phyloP scores from a whole-genome alignment of 1,139 yeast species.

The Yamadazyma sp. region DNA sequence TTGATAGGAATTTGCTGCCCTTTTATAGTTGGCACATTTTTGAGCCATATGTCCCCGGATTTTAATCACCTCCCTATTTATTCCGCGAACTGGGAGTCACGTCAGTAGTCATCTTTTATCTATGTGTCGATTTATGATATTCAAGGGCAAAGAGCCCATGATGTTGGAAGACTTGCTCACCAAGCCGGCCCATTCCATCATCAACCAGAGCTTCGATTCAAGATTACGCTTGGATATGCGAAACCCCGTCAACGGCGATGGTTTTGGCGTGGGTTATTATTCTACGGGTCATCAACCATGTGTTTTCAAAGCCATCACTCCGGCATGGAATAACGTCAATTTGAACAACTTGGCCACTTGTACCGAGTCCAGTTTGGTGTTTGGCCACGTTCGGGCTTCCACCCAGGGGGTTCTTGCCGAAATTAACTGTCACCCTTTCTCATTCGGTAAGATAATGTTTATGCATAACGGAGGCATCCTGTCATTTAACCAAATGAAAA shows the following conservation, averaged over 20 bases:
- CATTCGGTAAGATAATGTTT: constrained; percentile 82
- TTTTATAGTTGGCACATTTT: constrained; percentile 1
- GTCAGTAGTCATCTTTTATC: background rate
- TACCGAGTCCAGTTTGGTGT: constrained; percentile 79
- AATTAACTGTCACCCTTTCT: constrained; percentile 94
- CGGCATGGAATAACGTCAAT: constrained; percentile 96
- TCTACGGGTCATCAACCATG: constrained; percentile 42
- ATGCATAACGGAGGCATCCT: constrained; percentile 97
- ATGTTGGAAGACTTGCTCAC: constrained; percentile 83
- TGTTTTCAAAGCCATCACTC: constrained; percentile 89
- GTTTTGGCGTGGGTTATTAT: constrained; percentile 96
- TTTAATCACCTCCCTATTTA: constrained; percentile 4
- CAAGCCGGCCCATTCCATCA: constrained; percentile 94
- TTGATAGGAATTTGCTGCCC: background rate
- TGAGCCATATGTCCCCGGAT: constrained; percentile 7
- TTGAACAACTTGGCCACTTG: constrained; percentile 82
- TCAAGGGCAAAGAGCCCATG: constrained; percentile 68
- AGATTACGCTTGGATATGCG: constrained; percentile 81
- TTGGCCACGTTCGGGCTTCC: constrained; percentile 95
- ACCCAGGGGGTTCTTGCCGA: constrained; percentile 93
- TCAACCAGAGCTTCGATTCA: constrained; percentile 92
- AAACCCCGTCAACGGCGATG: constrained; percentile 96
- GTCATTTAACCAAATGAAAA: constrained; percentile 69
- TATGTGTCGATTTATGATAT: constrained; percentile 54
- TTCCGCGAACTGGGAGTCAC: constrained; percentile 1